Evolutionary conservation across 2,329 filamentous ascomycete species (phyloP).

Genomic region (Huntiella decipiens): DNA sequence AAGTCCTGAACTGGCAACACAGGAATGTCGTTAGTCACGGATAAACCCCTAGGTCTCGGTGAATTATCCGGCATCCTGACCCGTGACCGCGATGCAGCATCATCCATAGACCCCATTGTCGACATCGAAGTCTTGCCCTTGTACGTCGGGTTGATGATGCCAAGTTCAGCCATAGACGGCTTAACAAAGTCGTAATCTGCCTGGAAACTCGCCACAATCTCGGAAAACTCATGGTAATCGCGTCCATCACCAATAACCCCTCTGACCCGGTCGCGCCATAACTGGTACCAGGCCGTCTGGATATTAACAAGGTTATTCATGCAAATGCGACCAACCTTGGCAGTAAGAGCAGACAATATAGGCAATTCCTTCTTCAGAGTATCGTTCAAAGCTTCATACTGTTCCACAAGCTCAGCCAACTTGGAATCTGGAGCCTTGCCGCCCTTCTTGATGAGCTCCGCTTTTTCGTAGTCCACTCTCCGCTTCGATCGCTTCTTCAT

Average conservation of each 20-base stretch:
- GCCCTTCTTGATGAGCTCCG: slow-evolving; percentile 54
- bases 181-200: slow-evolving; percentile 63
- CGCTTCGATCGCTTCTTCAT: slow-evolving; percentile 92
- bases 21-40: slow-evolving; percentile 41
- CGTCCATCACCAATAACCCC: slow-evolving; percentile 46
- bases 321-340: slow-evolving; percentile 66
- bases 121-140: slow-evolving; percentile 38
- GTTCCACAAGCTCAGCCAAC: slow-evolving; percentile 63
- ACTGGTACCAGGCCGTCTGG: slow-evolving; percentile 63
- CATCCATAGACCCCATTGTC: slow-evolving; percentile 37
- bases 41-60: slow-evolving; percentile 37
- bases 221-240: slow-evolving; percentile 45
- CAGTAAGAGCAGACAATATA: slow-evolving; percentile 61
- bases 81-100: slow-evolving; percentile 28
- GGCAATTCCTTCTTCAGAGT: slow-evolving; percentile 85
- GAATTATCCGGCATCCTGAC: slow-evolving; percentile 29
- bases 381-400: slow-evolving; percentile 81
- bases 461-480: slow-evolving; percentile 74
- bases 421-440: slow-evolving; percentile 81
- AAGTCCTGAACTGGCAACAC: slow-evolving; percentile 50
- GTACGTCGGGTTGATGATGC: slow-evolving; percentile 58
- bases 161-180: slow-evolving; percentile 48
- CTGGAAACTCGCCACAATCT: slow-evolving; percentile 61
- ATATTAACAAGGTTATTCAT: slow-evolving; percentile 69
- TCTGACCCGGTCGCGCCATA: slow-evolving; percentile 69